Percentiles rank a stretch among this genome's conserved stretches.
phyloP scores from a whole-genome alignment of 371 early-diverging fungal genomes.

The Apophysomyces variabilis region DNA sequence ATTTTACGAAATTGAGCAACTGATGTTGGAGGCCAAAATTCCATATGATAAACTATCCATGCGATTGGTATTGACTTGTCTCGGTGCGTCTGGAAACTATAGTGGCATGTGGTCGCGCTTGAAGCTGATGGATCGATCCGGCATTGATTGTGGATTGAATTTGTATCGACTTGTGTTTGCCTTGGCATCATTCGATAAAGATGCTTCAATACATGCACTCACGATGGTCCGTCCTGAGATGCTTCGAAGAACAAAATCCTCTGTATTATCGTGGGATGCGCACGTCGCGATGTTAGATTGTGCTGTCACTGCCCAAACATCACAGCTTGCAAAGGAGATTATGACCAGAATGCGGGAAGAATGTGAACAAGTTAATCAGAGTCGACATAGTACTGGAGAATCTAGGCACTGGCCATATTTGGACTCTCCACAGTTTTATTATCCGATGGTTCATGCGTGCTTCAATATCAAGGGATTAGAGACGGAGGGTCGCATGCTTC shows the following conservation, averaged over 20 bases:
- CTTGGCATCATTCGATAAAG: constrained; percentile 36
- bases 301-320: constrained; percentile 37
- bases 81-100: constrained; percentile 44
- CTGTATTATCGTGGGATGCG: constrained; percentile 22
- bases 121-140: constrained; percentile 38
- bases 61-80: constrained; percentile 40
- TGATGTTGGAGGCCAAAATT: constrained; percentile 46
- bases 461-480: constrained; percentile 16
- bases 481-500: neutral
- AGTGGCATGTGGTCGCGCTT: constrained; percentile 48
- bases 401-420: neutral
- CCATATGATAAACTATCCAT: constrained; percentile 44
- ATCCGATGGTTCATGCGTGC: constrained; percentile 25
- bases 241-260: constrained; percentile 15
- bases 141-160: constrained; percentile 37
- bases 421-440: constrained; percentile 23
- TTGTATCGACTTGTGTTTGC: constrained; percentile 45
- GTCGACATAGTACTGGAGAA: neutral
- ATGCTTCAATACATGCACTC: constrained; percentile 44
- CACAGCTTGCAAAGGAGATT: constrained; percentile 25
- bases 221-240: constrained; percentile 42
- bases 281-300: constrained; percentile 50
- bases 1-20: constrained; percentile 48
- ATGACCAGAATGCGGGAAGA: constrained; percentile 22
- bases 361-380: neutral